These are phyloP conservation scores for Arbutus unedo DNA, from an alignment of 148 eudicot species.

Conservation along the genomic window DNA sequence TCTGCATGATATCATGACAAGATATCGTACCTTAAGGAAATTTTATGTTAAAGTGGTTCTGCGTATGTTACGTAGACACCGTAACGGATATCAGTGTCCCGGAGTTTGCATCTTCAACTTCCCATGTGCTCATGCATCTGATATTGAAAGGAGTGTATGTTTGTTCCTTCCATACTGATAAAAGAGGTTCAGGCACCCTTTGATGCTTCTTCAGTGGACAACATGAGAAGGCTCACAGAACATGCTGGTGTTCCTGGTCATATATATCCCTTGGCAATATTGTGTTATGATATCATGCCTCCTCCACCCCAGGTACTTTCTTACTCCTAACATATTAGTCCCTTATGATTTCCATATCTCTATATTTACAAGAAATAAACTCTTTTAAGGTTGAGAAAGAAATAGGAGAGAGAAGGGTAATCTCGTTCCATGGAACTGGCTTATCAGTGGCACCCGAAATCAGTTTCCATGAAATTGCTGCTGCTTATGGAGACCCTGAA, in stretches of 20 bases:
- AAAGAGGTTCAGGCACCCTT: slow-evolving; percentile 75
- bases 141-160: neutral
- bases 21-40: slow-evolving; percentile 2
- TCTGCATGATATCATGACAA: slow-evolving; percentile 4
- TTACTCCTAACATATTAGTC: slow-evolving; percentile 16
- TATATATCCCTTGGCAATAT: slow-evolving; percentile 71
- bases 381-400: slow-evolving; percentile 81
- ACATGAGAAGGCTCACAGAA: slow-evolving; percentile 87
- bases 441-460: slow-evolving; percentile 65
- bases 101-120: neutral
- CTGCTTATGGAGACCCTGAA: slow-evolving; percentile 47
- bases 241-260: slow-evolving; percentile 88
- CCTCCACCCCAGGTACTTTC: slow-evolving; percentile 76
- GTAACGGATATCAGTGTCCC: neutral
- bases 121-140: neutral
- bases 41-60: neutral
- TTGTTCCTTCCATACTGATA: slow-evolving; percentile 32
- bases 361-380: neutral
- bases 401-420: slow-evolving; percentile 86
- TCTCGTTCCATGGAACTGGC: slow-evolving; percentile 80
- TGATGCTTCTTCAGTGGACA: slow-evolving; percentile 78
- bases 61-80: neutral
- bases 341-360: neutral
- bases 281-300: slow-evolving; percentile 95
- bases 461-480: slow-evolving; percentile 42